Evolutionary conservation across 768 basidiomycete species (phyloP).

Genomic region (Podaxis sp.): DNA sequence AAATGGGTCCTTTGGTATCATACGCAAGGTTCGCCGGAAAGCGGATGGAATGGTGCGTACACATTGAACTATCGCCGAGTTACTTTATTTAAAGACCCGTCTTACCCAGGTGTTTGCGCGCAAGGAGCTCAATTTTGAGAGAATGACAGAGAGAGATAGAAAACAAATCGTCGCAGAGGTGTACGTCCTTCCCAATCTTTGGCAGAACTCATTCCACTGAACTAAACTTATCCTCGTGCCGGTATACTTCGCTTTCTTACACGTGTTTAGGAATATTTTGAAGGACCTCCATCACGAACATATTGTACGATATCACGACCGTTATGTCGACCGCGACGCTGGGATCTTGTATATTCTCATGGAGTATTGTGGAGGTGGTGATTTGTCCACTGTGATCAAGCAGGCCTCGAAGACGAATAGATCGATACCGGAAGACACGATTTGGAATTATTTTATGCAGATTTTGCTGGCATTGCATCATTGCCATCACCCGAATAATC

Average conservation of each 20-base stretch:
- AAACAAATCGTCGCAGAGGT: conserved; percentile 98
- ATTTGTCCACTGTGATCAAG: conserved; percentile 87
- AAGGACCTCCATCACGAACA: conserved; percentile 95
- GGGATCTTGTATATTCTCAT: conserved; percentile 96
- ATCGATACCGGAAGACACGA: conserved; percentile 84
- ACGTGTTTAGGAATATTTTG: conserved; percentile 76
- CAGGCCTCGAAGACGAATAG: conserved; percentile 66
- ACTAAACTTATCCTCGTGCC: conserved; percentile 9
- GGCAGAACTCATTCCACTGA: background rate
- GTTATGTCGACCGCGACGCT: conserved; percentile 84
- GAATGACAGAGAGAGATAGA: conserved; percentile 93
- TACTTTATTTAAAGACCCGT: background rate
- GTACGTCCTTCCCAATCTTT: conserved; percentile 47
- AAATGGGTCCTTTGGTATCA: conserved; percentile 97
- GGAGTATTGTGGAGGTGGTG: conserved; percentile 99
- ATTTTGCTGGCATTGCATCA: conserved; percentile 86
- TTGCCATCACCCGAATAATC: conserved; percentile 82
- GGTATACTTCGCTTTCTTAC: background rate
- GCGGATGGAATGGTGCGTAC: conserved; percentile 74
- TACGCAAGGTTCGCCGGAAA: conserved; percentile 89
- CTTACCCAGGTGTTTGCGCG: conserved; percentile 75
- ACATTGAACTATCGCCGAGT: conserved; percentile 4
- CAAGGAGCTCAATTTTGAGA: conserved; percentile 96
- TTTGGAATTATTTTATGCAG: conserved; percentile 97
- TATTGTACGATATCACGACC: conserved; percentile 94